phyloP scores from a whole-genome alignment of 2,329 filamentous ascomycete genomes.

The Leptographium procerum region DNA sequence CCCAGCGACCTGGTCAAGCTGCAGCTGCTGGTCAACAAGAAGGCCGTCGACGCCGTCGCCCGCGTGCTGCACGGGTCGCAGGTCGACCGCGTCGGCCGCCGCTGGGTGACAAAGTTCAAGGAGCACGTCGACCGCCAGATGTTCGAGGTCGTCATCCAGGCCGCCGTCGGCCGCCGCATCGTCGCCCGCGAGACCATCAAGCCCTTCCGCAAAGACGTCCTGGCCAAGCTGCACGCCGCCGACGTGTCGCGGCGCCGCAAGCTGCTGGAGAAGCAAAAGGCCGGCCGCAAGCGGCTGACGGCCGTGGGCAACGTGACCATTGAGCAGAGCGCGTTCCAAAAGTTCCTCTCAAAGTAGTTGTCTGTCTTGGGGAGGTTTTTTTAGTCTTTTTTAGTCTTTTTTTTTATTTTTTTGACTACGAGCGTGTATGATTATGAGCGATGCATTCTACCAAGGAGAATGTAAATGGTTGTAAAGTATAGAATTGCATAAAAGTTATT shows the following conservation, averaged over 20 bases:
- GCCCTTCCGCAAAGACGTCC: conserved; percentile 89
- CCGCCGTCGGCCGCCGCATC: conserved; percentile 68
- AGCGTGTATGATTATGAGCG: no score
- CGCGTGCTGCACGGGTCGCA: conserved; percentile 78
- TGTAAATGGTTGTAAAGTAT: no score
- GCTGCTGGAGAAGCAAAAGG: conserved; percentile 92
- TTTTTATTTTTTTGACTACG: no score
- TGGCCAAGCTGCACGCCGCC: conserved; percentile 84
- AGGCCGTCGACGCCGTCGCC: conserved; percentile 87
- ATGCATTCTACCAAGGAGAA: no score
- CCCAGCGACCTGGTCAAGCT: conserved; percentile 74
- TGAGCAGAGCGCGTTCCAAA: conserved; percentile 90
- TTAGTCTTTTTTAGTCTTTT: no score
- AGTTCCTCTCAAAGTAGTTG: conserved; percentile 67
- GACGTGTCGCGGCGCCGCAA: conserved; percentile 77
- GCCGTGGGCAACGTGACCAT: conserved; percentile 88
- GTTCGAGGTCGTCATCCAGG: conserved; percentile 90
- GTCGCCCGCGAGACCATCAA: conserved; percentile 92
- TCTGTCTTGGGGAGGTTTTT: no score
- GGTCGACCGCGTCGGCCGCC: conserved; percentile 64
- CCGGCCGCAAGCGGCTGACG: conserved; percentile 77
- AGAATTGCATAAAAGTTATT: background rate
- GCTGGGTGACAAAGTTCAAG: conserved; percentile 94
- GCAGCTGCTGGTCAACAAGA: conserved; percentile 86
- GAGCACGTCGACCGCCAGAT: conserved; percentile 93